Conservation (phyloP, 2,329 filamentous ascomycete genomes). For the Teratosphaeria epicoccoides region DNA sequence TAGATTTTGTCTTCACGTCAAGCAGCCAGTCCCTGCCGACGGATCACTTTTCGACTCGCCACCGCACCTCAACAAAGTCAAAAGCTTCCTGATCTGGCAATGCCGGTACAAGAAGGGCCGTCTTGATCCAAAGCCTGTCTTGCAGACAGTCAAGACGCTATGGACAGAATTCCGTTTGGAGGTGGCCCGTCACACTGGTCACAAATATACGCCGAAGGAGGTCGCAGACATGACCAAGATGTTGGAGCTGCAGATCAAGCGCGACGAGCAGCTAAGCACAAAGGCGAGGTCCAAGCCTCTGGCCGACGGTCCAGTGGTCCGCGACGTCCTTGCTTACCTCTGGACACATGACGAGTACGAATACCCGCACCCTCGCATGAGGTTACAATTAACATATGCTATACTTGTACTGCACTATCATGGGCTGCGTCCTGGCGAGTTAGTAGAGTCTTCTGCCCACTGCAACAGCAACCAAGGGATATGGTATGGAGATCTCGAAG, state of each 20-base stretch:
- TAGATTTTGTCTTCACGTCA: no score
- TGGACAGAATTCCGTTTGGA: background rate
- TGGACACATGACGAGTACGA: constrained; percentile 6
- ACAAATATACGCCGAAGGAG: background rate
- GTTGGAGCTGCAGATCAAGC: background rate
- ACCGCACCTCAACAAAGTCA: background rate
- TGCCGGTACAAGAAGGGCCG: background rate
- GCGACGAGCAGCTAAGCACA: background rate
- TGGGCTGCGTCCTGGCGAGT: constrained; percentile 7
- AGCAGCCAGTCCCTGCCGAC: no score
- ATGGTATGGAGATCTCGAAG: constrained; percentile 2
- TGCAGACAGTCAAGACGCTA: background rate
- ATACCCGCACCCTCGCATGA: constrained; percentile 2
- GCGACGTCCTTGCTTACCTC: constrained; percentile 6
- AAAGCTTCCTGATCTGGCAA: background rate
- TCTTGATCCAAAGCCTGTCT: background rate
- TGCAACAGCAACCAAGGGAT: constrained; percentile 5
- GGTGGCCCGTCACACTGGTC: background rate
- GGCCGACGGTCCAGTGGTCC: constrained; percentile 3
- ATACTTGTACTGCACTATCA: constrained; percentile 5
- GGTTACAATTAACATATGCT: constrained; percentile 5
- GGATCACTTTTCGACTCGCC: background rate
- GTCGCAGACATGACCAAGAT: background rate
- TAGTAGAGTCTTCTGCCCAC: constrained; percentile 4
- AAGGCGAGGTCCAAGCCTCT: constrained; percentile 1